Conservation (phyloP, 441 rosid species). For the Pelargonium exstipulatum region DNA sequence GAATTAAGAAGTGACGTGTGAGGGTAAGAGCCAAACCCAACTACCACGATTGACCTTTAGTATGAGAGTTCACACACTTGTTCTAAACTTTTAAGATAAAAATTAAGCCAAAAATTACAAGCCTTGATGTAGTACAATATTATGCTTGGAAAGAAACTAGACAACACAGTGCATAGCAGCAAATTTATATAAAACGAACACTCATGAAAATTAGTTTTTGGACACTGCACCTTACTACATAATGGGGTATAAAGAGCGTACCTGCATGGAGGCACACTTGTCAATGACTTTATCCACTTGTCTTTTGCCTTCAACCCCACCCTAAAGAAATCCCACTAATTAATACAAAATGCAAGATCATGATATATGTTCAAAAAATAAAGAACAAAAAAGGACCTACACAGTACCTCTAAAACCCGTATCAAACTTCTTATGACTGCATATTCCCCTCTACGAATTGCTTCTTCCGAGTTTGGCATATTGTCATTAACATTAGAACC, state of each 20-base stretch:
- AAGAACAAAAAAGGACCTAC: constrained; percentile 15
- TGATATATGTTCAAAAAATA: constrained; percentile 23
- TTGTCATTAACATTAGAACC: constrained; percentile 56
- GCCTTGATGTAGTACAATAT: constrained; percentile 1
- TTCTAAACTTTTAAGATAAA: not conserved
- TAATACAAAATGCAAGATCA: constrained; percentile 26
- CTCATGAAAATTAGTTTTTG: constrained; percentile 9
- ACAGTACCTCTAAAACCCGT: constrained; percentile 86
- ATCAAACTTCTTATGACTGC: constrained; percentile 88
- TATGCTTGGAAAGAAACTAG: constrained; percentile 5
- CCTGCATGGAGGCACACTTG: constrained; percentile 99
- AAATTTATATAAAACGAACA: not conserved
- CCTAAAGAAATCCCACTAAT: constrained; percentile 43
- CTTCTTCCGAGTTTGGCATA: constrained; percentile 85
- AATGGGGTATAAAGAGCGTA: constrained; percentile 28
- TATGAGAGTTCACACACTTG: too few species aligned
- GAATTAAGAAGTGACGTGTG: too few species aligned
- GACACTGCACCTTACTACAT: constrained; percentile 17
- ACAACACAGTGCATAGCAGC: not conserved
- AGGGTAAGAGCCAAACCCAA: too few species aligned
- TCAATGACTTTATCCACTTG: constrained; percentile 98
- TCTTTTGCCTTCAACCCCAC: constrained; percentile 98
- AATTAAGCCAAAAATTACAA: constrained; percentile 14
- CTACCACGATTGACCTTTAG: too few species aligned
- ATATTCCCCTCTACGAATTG: constrained; percentile 93